A percentile compares a stretch with the other conserved stretches of the same genome.
These are phyloP conservation scores for Trichoderma citrinoviride DNA, from an alignment of 2,329 filamentous ascomycete genomes.

Conservation along the genomic window DNA sequence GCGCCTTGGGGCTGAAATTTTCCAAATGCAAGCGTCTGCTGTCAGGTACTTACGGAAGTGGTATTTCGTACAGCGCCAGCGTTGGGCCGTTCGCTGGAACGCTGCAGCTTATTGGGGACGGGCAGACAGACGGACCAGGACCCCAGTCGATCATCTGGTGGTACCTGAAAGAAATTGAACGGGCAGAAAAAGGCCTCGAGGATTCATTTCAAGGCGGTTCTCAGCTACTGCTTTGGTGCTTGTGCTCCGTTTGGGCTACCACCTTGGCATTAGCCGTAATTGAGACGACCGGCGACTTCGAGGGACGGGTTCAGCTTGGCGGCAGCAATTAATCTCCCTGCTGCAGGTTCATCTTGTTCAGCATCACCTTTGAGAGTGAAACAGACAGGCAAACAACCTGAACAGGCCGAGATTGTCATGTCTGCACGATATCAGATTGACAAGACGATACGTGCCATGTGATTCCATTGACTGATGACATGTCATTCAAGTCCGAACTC, in stretches of 20 bases:
- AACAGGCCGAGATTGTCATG: not conserved
- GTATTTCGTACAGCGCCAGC: not conserved
- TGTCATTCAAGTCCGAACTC: too few relatives aligned
- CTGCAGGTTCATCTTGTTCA: not conserved
- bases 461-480: too few relatives aligned
- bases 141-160: not conserved
- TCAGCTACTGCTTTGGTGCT: conserved; percentile 16
- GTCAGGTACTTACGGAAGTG: too few relatives aligned
- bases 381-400: not conserved
- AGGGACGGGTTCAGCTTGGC: not conserved
- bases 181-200: not conserved
- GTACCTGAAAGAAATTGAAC: not conserved
- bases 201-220: conserved; percentile 2
- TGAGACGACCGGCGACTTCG: conserved; percentile 1
- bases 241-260: conserved; percentile 8
- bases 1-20: not conserved
- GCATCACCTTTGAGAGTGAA: not conserved
- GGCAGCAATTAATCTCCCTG: not conserved
- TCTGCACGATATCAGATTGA: too few relatives aligned
- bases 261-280: conserved; percentile 15
- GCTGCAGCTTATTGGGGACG: too few relatives aligned
- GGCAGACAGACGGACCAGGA: not conserved
- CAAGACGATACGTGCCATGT: too few relatives aligned
- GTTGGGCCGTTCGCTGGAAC: not conserved
- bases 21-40: too few relatives aligned